Conservation (phyloP, 345 rosid species). For the Iberis pinnata region DNA sequence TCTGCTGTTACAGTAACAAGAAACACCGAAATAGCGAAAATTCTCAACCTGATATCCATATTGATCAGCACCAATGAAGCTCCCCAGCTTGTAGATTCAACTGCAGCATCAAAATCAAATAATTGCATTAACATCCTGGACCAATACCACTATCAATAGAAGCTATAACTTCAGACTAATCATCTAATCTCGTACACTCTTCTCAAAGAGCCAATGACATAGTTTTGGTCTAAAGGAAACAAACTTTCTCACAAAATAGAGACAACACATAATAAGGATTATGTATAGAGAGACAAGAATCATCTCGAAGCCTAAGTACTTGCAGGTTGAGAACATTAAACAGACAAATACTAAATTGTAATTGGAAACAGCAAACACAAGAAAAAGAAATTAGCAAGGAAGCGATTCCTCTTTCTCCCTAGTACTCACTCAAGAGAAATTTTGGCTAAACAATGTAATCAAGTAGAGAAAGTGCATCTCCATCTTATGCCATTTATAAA, state of each 20-base stretch:
- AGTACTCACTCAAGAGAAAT: background rate
- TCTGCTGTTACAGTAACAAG: conserved; percentile 49
- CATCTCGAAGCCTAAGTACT: too few species aligned
- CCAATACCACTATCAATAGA: background rate
- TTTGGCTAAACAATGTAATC: conserved; percentile 18
- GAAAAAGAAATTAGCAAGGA: too few species aligned
- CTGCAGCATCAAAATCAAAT: conserved; percentile 18
- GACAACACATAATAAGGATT: background rate
- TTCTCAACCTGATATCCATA: conserved; percentile 20
- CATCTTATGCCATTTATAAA: conserved; percentile 24
- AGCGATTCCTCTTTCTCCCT: conserved; percentile 2
- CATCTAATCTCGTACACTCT: background rate
- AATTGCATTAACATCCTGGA: conserved; percentile 1
- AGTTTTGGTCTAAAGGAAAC: background rate
- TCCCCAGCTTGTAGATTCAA: conserved; percentile 30
- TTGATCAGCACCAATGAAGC: conserved; percentile 15
- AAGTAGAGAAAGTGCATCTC: conserved; percentile 19
- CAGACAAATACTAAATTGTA: too few species aligned
- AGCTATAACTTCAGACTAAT: too few species aligned
- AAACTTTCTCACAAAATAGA: conserved; percentile 8
- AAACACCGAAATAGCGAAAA: conserved; percentile 36
- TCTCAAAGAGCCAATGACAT: conserved; percentile 6
- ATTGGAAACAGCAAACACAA: too few species aligned
- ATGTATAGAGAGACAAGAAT: background rate
- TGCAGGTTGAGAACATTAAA: too few species aligned